These are phyloP conservation scores for Tuber brumale DNA, from an alignment of 495 filamentous ascomycete genomes.

Conservation along the genomic window DNA sequence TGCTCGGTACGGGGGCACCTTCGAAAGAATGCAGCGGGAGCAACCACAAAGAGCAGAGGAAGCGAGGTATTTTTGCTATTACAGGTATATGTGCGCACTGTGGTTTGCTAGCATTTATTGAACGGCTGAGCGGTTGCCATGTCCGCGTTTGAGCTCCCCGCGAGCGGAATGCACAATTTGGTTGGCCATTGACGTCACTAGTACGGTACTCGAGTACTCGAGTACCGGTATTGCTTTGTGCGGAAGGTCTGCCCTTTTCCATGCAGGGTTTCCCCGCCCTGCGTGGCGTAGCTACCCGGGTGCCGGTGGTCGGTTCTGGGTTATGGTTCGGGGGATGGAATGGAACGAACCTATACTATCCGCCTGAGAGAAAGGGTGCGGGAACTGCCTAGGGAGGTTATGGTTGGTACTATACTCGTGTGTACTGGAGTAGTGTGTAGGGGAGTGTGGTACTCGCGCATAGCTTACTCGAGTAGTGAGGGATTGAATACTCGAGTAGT, in stretches of 20 bases:
- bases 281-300: background rate
- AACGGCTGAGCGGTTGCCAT: background rate
- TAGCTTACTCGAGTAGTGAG: background rate
- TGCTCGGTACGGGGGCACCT: background rate
- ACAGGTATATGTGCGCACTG: background rate
- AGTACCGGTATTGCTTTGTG: background rate
- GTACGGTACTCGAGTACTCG: background rate
- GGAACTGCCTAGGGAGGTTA: background rate
- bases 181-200: background rate
- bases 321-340: background rate
- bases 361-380: background rate
- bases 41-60: background rate
- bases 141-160: background rate
- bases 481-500: background rate
- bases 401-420: background rate
- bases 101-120: background rate
- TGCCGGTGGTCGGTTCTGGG: background rate
- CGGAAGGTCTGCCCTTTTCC: background rate
- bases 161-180: background rate
- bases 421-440: background rate
- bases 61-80: background rate
- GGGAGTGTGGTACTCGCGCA: background rate
- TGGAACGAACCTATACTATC: background rate
- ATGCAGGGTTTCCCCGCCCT: constrained; percentile 1
- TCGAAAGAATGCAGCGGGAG: background rate